Percentiles rank a stretch among this genome's conserved stretches.
Evolutionary conservation across 495 filamentous ascomycete genomes (phyloP).

Genomic region (Polyplosphaeria fusca): DNA sequence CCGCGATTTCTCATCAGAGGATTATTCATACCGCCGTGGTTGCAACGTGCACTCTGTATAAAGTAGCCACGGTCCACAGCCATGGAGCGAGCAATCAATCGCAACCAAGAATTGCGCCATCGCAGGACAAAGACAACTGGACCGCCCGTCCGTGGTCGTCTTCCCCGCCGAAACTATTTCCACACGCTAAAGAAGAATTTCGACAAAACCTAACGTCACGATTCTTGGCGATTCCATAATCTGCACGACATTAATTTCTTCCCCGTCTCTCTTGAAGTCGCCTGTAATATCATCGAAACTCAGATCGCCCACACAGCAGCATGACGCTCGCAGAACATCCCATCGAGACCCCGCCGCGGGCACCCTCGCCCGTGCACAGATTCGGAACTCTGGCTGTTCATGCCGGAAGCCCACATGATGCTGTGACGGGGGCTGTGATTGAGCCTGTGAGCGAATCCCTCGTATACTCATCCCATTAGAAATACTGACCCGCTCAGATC

Average conservation of each 20-base stretch:
- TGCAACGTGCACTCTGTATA: no score
- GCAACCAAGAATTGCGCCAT: conserved; percentile 27
- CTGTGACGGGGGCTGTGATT: conserved; percentile 89
- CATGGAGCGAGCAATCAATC: no score
- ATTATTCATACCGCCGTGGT: conserved; percentile 4
- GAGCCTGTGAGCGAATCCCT: conserved; percentile 56
- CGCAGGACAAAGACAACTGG: conserved; percentile 3
- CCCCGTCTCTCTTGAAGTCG: no score
- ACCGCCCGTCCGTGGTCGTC: no score
- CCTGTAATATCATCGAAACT: no score
- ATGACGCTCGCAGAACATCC: conserved; percentile 46
- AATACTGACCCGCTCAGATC: conserved; percentile 54
- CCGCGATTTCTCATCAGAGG: conserved; percentile 12
- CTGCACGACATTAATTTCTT: neutral
- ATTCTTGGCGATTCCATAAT: neutral
- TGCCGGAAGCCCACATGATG: conserved; percentile 85
- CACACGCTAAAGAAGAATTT: conserved; percentile 1
- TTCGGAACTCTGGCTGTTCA: conserved; percentile 96
- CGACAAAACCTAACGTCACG: conserved; percentile 1
- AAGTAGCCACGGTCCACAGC: no score
- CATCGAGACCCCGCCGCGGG: conserved; percentile 57
- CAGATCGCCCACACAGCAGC: no score
- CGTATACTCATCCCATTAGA: neutral
- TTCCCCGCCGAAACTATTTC: no score
- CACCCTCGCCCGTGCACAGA: conserved; percentile 58